Evolutionary conservation across 768 basidiomycete species (phyloP), one percentile per base, ranked within the genome.

Genomic region (Boletellus sp.): DNA sequence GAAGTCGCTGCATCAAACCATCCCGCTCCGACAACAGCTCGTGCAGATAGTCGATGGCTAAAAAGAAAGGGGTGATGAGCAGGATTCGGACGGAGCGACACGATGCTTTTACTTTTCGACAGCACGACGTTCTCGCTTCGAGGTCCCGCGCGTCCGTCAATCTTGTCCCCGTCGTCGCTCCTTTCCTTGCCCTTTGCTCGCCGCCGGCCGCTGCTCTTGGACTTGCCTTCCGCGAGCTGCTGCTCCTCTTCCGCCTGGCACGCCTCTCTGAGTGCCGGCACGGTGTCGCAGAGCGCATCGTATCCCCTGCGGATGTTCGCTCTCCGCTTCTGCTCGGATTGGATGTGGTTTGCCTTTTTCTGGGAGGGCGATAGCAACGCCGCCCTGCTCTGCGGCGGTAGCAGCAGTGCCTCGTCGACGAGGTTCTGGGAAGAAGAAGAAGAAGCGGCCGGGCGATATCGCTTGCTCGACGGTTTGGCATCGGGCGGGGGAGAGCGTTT

Each of bases 311-410:
- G 78, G 45, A 96, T 95, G 59, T 93, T 94, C 13, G 90, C 90
- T 28, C 94, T 81, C 22, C 94, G 84, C 67, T 94, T 94, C 72
- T 95, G 92, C 71, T 96, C 94, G 2, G 85, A 88, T 59, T 90
- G 87, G 56, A 96, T 95, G 62, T 96, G 93, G 60, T 94, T 94
- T 35, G 87, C 87, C 64, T 94, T 90, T 66, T 94, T 94, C 74
- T 94, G 90, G 2, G 86, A 84, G 0, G 88, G 81, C 2, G 86
- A 84, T 22, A 94, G 77, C 22, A 93, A 74, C 8, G 70, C 34
- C 0, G 48, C 13, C 44, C 51, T 53, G 19, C 52, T 56, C 5
- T 56, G 54, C 40, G 56, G 52, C 13, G 36, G 19, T 37, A 39
- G 24, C 15, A 50, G 56, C 15, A 50, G 56, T 19, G 54, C n/a